Evolutionary conservation across 1,284 basidiomycete genomes (phyloP), one percentile per base, ranked within the genome.

Genomic region (Garcileccinum viscosum): DNA sequence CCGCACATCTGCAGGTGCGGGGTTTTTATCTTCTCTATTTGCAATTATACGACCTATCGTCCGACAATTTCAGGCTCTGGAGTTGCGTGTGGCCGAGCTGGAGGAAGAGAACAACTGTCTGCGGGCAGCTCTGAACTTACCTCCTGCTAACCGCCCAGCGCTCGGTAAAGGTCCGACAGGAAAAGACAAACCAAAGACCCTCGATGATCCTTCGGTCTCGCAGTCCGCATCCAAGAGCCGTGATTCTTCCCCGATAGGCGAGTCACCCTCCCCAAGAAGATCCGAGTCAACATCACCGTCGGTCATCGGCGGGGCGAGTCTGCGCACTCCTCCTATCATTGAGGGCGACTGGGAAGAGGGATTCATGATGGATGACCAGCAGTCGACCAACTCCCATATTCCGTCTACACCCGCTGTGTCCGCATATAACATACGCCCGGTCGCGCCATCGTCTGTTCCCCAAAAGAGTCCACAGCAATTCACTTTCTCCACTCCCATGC

Each of bases 101-200:
- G 94, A 96, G 82, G 90, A 92, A 69, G 95, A 97, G 84, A 96
- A 96, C 79, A 85, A 84, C 62, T 88, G 87, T 74, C 87, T 97
- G 64, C 90, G 95, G 60, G 89, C 90, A 60, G 88, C 91, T 44
- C 86, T 96, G 65, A 90, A 87, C 74, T 83, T 97, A 32, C 94
- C 94, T 0, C 91, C 92, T 35, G 90, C 92, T 69, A 88, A 86
- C 77, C 86, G 93, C 70, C 86, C 88, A 12, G 81, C 89, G 6
- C 85, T 95, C 64, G 93, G 93, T 60, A 93, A 90, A 80, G 93
- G 93, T 63, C 93, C 93, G 30, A 95, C 93, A 0, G 93, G 93
- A 58, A 93, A 94, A 80, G 93, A 94, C 78, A 93, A 89, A 75
- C 89, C 90, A 61, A 93, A 89, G 75, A 42, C 74, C 9, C 80